Evolutionary conservation across 768 basidiomycete species (phyloP), one percentile per base, ranked within the genome.

Genomic region (Baorangia bicolor): DNA sequence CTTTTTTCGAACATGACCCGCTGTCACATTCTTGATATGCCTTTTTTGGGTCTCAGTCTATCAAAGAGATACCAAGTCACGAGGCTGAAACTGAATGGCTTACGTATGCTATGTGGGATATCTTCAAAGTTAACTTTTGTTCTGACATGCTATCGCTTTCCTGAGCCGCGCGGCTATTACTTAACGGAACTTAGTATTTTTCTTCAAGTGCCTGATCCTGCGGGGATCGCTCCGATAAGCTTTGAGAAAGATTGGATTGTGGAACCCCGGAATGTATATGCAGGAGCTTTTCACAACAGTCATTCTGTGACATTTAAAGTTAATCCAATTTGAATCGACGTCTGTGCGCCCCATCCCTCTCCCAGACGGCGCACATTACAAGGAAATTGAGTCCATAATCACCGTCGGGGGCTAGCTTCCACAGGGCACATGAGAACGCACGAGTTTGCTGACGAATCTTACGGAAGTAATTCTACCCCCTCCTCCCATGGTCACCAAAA

Each of bases 401-500:
- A 63, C 53, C 53, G 49, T 61, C 39, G 47, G 47, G 51, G 44
- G 47, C 48, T 21, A 49, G 58, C 34, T 31, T 52, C 48, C 64
- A 56, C 50, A 51, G 27, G 54, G 58, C 23, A 50, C 48, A 60
- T 60, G 58, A 58, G 58, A 69, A 63, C 41, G 44, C 57, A 56
- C 48, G 61, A 57, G 52, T 53, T 25, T 50, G 46, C 56, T 65
- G 49, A 55, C 55, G 49, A 58, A 54, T 31, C 51, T 66, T 62
- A 64, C 61, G 59, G 39, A 65, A 59, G 43, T 44, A 45, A 56
- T 30, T 41, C 62, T 64, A 73, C 25, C 60, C 68, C 57, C 70
- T 68, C 60, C 70, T 72, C 53, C 62, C 66, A 60, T 73, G 70
- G 58, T 71, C 70, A 23, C 68, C 72, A 41, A 73, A 66, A 35